phyloP scores from a whole-genome alignment of 768 basidiomycete genomes.

The Cytidiella melzeri region DNA sequence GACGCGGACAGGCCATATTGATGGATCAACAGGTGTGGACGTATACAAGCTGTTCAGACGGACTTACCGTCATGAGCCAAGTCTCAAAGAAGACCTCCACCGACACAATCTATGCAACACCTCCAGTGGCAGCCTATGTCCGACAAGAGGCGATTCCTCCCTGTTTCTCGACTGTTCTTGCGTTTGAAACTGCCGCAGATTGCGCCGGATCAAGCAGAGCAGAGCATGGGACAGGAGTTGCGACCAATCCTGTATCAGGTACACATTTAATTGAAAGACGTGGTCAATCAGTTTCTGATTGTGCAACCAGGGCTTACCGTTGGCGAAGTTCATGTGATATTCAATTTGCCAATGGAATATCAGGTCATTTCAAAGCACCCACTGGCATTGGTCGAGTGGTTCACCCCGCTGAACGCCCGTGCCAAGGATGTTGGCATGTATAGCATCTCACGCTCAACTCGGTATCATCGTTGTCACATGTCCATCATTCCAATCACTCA shows the following conservation, averaged over 20 bases:
- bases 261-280: neutral
- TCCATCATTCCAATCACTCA: neutral
- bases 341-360: neutral
- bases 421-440: slow-evolving; percentile 18
- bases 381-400: slow-evolving; percentile 25
- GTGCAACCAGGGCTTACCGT: neutral
- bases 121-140: neutral
- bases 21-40: neutral
- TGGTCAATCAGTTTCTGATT: neutral
- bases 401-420: slow-evolving; percentile 15
- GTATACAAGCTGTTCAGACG: neutral
- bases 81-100: neutral
- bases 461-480: neutral
- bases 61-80: neutral
- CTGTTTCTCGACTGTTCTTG: neutral
- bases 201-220: too few species aligned
- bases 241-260: neutral
- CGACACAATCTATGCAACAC: neutral
- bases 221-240: neutral
- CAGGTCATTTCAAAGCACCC: neutral
- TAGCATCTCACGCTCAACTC: slow-evolving; percentile 7
- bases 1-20: neutral
- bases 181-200: neutral
- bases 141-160: neutral
- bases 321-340: neutral